A percentile compares a stretch with the other conserved stretches of the same genome.
phyloP scores from a whole-genome alignment of 371 early-diverging fungal genomes.

The Chytridium lagenaria region DNA sequence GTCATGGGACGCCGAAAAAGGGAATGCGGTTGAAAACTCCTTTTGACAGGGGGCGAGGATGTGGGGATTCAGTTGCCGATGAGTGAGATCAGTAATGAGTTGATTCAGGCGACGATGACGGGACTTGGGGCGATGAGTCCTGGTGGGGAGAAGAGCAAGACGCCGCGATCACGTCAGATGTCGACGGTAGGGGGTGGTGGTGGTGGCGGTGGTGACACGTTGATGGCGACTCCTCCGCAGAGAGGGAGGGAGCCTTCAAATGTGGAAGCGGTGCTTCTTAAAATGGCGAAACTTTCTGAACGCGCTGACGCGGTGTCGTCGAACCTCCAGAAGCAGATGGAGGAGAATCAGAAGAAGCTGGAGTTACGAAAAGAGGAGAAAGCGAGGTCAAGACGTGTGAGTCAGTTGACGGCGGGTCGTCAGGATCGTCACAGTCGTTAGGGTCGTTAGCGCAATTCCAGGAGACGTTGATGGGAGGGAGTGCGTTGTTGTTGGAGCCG shows the following conservation, averaged over 20 bases:
- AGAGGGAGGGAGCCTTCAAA: background rate
- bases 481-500: background rate
- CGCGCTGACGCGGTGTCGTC: conserved; percentile 27
- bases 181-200: background rate
- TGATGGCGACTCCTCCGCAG: background rate
- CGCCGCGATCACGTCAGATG: background rate
- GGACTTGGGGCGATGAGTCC: background rate
- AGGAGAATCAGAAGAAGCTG: background rate
- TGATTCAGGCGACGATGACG: background rate
- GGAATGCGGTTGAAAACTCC: background rate
- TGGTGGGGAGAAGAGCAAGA: too few species aligned
- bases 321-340: conserved; percentile 19
- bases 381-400: background rate
- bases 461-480: background rate
- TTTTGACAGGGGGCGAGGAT: background rate
- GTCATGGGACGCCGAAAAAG: background rate
- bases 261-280: conserved; percentile 23
- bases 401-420: background rate
- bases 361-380: conserved; percentile 12
- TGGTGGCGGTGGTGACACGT: background rate
- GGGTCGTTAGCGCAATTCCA: background rate
- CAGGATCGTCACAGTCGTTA: background rate
- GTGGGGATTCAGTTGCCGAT: background rate
- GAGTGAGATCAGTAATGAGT: background rate
- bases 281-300: conserved; percentile 31